Evolutionary conservation across 1,284 basidiomycete species (phyloP), one percentile per base, ranked within the genome.

Genomic region (Ceratobasidium sp.): DNA sequence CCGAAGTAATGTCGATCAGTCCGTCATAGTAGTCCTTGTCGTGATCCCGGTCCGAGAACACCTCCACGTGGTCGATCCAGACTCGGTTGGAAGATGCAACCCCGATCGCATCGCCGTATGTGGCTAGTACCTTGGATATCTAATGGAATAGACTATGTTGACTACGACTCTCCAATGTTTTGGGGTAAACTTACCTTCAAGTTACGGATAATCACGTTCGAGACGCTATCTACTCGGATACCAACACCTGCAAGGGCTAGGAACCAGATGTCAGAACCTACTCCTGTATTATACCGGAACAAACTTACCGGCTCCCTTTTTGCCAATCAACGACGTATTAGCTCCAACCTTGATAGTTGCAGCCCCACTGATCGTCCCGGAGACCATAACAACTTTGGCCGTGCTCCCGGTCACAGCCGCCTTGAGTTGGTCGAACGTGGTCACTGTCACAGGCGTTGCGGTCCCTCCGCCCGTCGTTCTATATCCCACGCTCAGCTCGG

Each of bases 141-240:
- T 76, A 67, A n/a, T 5, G 15, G 44, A 33, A 15, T 33, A 33
- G 81, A 2, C 7, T 39, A 23, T 26, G 23, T 44, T 28, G 49
- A 69, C 28, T 18, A 51, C 49, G 40, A 9, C 4, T 33, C 12
- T 69, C 15, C 23, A 28, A 39, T 3, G n/a, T 10, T 23, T 51
- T 49, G 60, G n/a, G 13, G 20, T n/a, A 46, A 46, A 28, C 87
- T 86, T 75, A 89, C 86, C 81, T 88, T 88, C 81, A 89, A 81
- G 81, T 89, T 89, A 42, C 88, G 86, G 79, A 89, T 86, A 81
- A 89, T 89, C 67, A 89, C 88, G 78, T 89, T 89, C 49, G 80
- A 82, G 55, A 84, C 84, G 42, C 86, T 81, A 58, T 87, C 79
- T 61, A 88, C 86, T 76, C 88, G 86, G 64, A 88, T 84, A 0